A percentile compares a stretch with the other conserved stretches of the same genome.
Evolutionary conservation across 1,284 basidiomycete species (phyloP).

Genomic region (Tilletiaria anomala): DNA sequence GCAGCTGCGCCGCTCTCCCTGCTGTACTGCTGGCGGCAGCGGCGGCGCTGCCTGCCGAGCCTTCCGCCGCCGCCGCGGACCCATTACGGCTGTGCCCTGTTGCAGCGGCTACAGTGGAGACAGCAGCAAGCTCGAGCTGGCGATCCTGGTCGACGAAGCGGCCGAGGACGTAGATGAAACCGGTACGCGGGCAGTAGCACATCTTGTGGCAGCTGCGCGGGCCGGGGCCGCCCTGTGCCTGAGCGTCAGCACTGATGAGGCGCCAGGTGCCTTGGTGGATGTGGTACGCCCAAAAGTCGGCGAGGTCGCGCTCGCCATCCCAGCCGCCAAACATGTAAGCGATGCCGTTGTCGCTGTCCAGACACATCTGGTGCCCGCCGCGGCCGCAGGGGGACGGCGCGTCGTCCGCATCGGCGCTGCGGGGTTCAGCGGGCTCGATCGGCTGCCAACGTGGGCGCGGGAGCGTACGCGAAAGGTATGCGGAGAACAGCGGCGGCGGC

Average conservation of each 20-base stretch:
- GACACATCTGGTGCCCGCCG: slow-evolving; percentile 68
- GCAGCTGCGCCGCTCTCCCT: too few relatives aligned
- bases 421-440: too few relatives aligned
- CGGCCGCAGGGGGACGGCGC: slow-evolving; percentile 39
- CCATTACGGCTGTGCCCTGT: too few relatives aligned
- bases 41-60: too few relatives aligned
- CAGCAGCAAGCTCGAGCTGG: too few relatives aligned
- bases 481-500: background rate
- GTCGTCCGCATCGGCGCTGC: background rate
- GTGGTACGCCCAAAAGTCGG: slow-evolving; percentile 65
- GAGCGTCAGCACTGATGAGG: too few relatives aligned
- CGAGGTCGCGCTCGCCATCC: slow-evolving; percentile 53
- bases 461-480: background rate
- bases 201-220: slow-evolving; percentile 67
- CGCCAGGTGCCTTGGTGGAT: too few relatives aligned
- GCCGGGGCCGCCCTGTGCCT: slow-evolving; percentile 57
- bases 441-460: too few relatives aligned
- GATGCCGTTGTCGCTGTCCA: slow-evolving; percentile 52
- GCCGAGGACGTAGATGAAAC: slow-evolving; percentile 53
- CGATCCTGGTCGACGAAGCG: slow-evolving; percentile 25
- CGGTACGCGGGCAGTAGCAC: slow-evolving; percentile 57
- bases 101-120: too few relatives aligned
- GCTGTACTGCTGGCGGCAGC: too few relatives aligned
- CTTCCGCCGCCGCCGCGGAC: too few relatives aligned
- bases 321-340: slow-evolving; percentile 69